Evolutionary conservation across 345 rosid genomes (phyloP).

Genomic region (Lepidium sativum): DNA sequence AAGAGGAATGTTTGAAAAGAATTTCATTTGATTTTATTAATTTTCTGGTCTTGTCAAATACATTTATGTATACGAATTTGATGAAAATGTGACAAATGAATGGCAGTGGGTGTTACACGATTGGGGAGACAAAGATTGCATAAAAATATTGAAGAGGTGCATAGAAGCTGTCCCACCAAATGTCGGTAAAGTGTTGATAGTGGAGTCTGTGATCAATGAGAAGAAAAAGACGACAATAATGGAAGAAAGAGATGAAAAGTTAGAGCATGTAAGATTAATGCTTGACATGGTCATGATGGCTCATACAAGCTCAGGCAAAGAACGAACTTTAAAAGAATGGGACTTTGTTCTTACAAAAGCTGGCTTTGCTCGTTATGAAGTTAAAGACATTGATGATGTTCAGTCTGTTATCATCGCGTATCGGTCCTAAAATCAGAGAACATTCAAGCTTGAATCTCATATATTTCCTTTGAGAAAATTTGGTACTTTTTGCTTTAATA

Average conservation of each 20-base stretch:
- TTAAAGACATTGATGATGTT: conserved; percentile 33
- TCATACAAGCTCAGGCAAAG: conserved; percentile 52
- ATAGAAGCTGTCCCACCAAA: conserved; percentile 46
- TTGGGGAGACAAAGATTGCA: conserved; percentile 67
- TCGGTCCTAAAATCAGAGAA: conserved; percentile 6
- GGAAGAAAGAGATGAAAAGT: conserved; percentile 26
- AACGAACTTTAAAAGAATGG: conserved; percentile 71
- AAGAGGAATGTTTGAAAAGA: too few relatives aligned
- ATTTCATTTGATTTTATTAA: too few relatives aligned
- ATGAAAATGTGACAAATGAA: not conserved
- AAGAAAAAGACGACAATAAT: not conserved
- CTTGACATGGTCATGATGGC: conserved; percentile 79
- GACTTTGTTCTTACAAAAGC: conserved; percentile 41
- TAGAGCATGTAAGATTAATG: conserved; percentile 38
- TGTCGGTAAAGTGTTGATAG: conserved; percentile 55
- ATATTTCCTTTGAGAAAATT: not conserved
- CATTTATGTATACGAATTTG: too few relatives aligned
- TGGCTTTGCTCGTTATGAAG: conserved; percentile 41
- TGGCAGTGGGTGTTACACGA: conserved; percentile 58
- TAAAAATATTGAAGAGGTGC: conserved; percentile 51
- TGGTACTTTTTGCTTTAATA: not conserved
- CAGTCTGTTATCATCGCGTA: conserved; percentile 48
- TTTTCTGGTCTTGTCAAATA: too few relatives aligned
- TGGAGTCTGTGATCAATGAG: conserved; percentile 43
- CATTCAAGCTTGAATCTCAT: not conserved